Percentiles rank a stretch among this genome's conserved stretches.
phyloP scores from a whole-genome alignment of 2,329 filamentous ascomycete genomes.

The Cytospora piceicola region DNA sequence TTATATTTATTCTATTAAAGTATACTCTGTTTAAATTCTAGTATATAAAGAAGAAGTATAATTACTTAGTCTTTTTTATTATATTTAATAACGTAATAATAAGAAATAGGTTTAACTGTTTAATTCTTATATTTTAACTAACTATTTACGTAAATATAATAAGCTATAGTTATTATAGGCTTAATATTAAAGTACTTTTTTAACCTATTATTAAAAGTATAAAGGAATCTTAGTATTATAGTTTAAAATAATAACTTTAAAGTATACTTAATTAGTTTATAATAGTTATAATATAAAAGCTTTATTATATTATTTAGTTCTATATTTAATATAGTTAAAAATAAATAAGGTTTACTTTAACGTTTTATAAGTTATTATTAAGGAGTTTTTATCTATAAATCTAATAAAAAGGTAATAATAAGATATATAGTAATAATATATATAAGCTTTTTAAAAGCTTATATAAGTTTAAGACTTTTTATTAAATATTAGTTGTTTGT shows the following conservation, averaged over 20 bases:
- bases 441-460: background rate
- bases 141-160: background rate
- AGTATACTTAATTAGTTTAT: background rate
- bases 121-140: background rate
- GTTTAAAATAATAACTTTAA: background rate
- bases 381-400: background rate
- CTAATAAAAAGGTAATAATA: background rate
- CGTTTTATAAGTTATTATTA: too few relatives aligned
- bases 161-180: background rate
- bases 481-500: background rate
- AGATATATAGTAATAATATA: constrained; percentile 6
- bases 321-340: background rate
- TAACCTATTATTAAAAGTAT: background rate
- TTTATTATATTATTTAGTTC: background rate
- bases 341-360: too few relatives aligned
- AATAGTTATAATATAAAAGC: background rate
- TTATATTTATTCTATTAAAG: too few relatives aligned
- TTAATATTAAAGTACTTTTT: background rate
- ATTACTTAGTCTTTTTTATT: background rate
- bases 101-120: background rate
- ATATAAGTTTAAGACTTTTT: background rate
- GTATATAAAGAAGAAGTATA: too few relatives aligned
- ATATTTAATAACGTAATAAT: background rate
- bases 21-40: too few relatives aligned
- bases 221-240: background rate